phyloP scores from a whole-genome alignment of 2,329 filamentous ascomycete species.

The Trichophyton rubrum region DNA sequence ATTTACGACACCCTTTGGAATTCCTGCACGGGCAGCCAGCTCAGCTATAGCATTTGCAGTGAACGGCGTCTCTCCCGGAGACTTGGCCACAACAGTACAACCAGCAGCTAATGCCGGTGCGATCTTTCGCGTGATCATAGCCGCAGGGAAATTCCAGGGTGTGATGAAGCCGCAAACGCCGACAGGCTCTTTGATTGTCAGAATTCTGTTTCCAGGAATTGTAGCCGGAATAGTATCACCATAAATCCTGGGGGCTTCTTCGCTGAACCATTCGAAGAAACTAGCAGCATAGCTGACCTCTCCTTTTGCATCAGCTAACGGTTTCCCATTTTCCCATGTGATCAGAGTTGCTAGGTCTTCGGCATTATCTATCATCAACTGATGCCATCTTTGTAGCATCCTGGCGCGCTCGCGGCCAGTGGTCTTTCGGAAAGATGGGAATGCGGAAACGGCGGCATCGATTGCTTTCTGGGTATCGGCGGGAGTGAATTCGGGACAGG shows the following conservation, averaged over 20 bases:
- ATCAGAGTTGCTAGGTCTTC: constrained; percentile 55
- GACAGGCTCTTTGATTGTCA: constrained; percentile 53
- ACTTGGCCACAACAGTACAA: constrained; percentile 86
- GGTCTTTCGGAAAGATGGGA: constrained; percentile 48
- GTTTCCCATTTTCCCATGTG: constrained; percentile 60
- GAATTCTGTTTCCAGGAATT: constrained; percentile 47
- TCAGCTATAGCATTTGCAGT: constrained; percentile 80
- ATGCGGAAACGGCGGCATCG: constrained; percentile 62
- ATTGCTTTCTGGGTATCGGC: constrained; percentile 73
- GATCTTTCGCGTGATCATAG: constrained; percentile 42
- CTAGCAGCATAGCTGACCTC: constrained; percentile 47
- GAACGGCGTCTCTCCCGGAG: constrained; percentile 83
- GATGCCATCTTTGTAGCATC: constrained; percentile 55
- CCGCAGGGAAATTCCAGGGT: constrained; percentile 52
- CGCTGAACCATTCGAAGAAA: constrained; percentile 53
- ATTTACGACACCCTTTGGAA: constrained; percentile 85
- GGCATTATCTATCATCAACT: constrained; percentile 52
- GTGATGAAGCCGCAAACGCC: constrained; percentile 57
- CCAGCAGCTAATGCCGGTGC: constrained; percentile 67
- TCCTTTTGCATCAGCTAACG: constrained; percentile 47
- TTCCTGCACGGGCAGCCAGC: constrained; percentile 71
- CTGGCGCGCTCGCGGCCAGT: constrained; percentile 48
- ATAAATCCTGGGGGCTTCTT: constrained; percentile 46
- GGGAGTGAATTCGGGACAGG: constrained; percentile 65
- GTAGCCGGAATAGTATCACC: constrained; percentile 51